phyloP scores from a whole-genome alignment of 23 red algal genomes.

The Agarophyton chilense region DNA sequence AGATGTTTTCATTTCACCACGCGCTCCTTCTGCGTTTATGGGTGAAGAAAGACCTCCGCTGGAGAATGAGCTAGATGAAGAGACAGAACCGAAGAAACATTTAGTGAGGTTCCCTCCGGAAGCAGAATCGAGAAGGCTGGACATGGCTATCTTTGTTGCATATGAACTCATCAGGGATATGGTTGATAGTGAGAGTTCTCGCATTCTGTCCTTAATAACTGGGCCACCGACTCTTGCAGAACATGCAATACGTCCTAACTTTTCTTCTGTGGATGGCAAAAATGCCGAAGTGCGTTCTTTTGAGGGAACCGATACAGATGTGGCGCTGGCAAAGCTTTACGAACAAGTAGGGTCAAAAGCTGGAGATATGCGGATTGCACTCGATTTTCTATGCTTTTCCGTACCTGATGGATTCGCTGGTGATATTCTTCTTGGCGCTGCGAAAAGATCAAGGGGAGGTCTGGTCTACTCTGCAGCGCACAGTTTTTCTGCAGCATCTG shows the following conservation, averaged over 20 bases:
- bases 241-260: not conserved
- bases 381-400: conserved; percentile 65
- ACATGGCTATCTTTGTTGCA: conserved; percentile 55
- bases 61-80: not conserved
- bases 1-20: conserved; percentile 35
- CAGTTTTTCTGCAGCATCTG: conserved; percentile 42
- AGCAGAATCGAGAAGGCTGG: conserved; percentile 45
- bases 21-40: conserved; percentile 7
- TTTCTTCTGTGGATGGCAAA: not conserved
- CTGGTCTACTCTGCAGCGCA: conserved; percentile 51
- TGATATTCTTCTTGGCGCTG: conserved; percentile 37
- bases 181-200: conserved; percentile 44
- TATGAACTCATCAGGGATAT: conserved; percentile 47
- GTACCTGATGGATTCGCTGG: conserved; percentile 43
- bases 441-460: conserved; percentile 54
- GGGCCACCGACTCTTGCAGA: conserved; percentile 49
- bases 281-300: not conserved
- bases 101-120: conserved; percentile 22
- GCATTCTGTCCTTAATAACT: conserved; percentile 53
- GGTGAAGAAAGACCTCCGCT: not conserved
- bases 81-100: not conserved
- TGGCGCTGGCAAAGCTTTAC: conserved; percentile 20
- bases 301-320: not conserved
- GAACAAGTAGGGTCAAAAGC: conserved; percentile 56
- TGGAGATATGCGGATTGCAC: conserved; percentile 51